Base-by-base conservation (phyloP, 495 filamentous ascomycete species). In the Penicillium macrosclerotiorum region DNA sequence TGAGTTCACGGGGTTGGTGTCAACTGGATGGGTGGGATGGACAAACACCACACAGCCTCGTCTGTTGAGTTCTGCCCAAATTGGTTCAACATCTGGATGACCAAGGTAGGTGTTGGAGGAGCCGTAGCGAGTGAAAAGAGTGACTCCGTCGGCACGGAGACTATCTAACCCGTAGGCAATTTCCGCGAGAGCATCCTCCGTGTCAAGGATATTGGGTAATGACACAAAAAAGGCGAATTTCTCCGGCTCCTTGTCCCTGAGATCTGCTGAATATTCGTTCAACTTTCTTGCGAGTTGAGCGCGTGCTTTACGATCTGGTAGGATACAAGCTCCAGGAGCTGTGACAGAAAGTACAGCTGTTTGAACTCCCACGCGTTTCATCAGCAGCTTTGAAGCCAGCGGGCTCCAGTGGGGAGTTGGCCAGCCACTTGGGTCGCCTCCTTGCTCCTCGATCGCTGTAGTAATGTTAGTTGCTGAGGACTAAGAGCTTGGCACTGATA, bases 51-150 rank as follows among this genome's bases (percentile, higher is more conserved):
- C 70, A 19, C 18, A 37, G 1, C 33, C 41, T n/a, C 69, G 67
- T 1, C 52, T 30, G 48, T 78, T 60, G 2, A 79, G 63, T 42
- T 73, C 67, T 0, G 54, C 65, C 78, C 76, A 79, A 30, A 76
- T 64, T 6, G 72, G 63, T 7, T 59, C 52, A 27, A 78, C 8
- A 45, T 48, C 51, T 1, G 65, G 44, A 44, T 79, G 64, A n/a
- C 79, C 75, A 1, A 82, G 70, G 44, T 79, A 80, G 19, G 61
- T 57, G 47, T 71, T 57, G 13, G 45, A 45, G 0, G 47, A 13
- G 9, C 73, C 77, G 47, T 83, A 81, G n/a, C 73, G 64, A 4
- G 75, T 80, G 39, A 69, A 77, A 2, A 81, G 55, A 0, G 64
- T 68, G 5, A 82, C 62, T 0, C 78, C 77, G 43, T 82, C 78